Evolutionary conservation across 169 alveolate genomes (phyloP).

Genomic region (Plasmodium blacklocki): DNA sequence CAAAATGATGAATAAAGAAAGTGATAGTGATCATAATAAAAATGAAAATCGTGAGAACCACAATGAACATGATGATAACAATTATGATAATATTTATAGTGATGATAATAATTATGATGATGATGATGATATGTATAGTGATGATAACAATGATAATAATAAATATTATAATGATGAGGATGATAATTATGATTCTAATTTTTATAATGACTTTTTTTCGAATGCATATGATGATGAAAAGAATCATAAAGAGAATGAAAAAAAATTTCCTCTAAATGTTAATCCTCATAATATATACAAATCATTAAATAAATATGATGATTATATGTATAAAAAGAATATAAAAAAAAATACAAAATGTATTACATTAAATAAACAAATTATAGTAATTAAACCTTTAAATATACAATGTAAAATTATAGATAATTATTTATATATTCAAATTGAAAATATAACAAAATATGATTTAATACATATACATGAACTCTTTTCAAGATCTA

Average conservation of each 20-base stretch:
- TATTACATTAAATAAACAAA: constrained; percentile 15
- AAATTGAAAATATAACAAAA: constrained; percentile 49
- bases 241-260: constrained; percentile 13
- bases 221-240: constrained; percentile 12
- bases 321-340: constrained; percentile 20
- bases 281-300: constrained; percentile 33
- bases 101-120: constrained; percentile 9
- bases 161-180: constrained; percentile 11
- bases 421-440: constrained; percentile 22
- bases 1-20: background rate
- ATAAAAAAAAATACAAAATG: constrained; percentile 15
- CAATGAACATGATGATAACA: constrained; percentile 10
- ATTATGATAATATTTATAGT: constrained; percentile 10
- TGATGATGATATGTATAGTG: background rate
- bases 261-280: constrained; percentile 31
- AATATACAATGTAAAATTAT: constrained; percentile 36
- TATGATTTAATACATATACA: constrained; percentile 12
- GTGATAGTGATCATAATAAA: background rate
- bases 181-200: constrained; percentile 17
- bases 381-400: constrained; percentile 33
- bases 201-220: constrained; percentile 5
- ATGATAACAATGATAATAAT: background rate
- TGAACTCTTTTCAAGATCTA: constrained; percentile 55
- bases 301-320: constrained; percentile 39
- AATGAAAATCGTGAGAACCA: background rate